phyloP scores from a whole-genome alignment of 352 stramenopile species.

The Globisporangium paddicum region DNA sequence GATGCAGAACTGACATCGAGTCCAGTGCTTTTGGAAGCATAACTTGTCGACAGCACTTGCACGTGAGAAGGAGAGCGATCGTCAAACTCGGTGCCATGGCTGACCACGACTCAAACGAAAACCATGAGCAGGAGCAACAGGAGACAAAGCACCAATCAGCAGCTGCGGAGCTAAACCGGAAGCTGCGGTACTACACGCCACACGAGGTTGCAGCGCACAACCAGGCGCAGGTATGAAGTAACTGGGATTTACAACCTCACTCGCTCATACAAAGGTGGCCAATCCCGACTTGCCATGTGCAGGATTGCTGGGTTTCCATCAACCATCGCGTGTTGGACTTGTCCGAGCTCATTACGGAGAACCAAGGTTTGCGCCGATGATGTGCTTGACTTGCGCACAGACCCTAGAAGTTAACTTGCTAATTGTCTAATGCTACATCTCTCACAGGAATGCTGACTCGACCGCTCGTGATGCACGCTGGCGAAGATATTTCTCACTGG shows the following conservation, averaged over 20 bases:
- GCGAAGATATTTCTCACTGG: conserved; percentile 91
- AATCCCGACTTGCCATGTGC: not conserved
- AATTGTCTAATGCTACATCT: not conserved
- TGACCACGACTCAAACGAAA: not conserved
- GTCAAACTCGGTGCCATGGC: not conserved
- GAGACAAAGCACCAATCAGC: not conserved
- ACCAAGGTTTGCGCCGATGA: conserved; percentile 33
- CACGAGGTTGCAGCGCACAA: conserved; percentile 84
- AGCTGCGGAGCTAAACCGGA: not conserved
- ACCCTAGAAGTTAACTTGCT: not conserved
- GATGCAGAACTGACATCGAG: not conserved
- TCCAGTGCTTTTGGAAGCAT: not conserved
- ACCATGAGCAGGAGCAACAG: not conserved
- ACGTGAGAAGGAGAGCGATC: not conserved
- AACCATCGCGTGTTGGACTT: conserved; percentile 82
- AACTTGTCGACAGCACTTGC: not conserved
- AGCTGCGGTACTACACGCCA: conserved; percentile 62
- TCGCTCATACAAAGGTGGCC: too few species aligned
- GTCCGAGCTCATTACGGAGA: conserved; percentile 60
- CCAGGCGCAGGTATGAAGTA: conserved; percentile 43
- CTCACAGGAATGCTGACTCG: conserved; percentile 62
- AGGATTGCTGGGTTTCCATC: conserved; percentile 80
- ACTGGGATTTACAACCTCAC: not conserved
- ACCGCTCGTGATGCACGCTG: conserved; percentile 77
- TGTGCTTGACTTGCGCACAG: too few species aligned